Conservation (phyloP, 2,329 filamentous ascomycete species). For the Clarireedia hainanense region DNA sequence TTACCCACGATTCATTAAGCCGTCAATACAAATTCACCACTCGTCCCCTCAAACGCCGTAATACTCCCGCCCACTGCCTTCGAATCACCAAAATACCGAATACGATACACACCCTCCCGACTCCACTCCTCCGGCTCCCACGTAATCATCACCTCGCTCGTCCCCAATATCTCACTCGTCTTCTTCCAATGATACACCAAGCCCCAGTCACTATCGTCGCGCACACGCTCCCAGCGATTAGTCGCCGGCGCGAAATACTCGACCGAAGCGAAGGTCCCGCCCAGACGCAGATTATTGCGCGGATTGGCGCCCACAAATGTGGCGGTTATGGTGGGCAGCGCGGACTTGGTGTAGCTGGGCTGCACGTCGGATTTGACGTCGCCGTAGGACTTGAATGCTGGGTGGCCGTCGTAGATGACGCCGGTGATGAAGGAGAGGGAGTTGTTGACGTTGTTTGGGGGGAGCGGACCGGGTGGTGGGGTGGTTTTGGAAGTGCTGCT, state of each 20-base stretch:
- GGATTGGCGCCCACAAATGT: slow-evolving; percentile 84
- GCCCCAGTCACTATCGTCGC: slow-evolving; percentile 75
- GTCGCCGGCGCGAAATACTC: slow-evolving; percentile 47
- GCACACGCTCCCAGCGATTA: slow-evolving; percentile 55
- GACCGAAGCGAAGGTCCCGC: slow-evolving; percentile 68
- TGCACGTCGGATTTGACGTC: slow-evolving; percentile 49
- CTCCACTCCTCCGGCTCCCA: slow-evolving; percentile 68
- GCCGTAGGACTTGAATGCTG: slow-evolving; percentile 63
- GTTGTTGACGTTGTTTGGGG: slow-evolving; percentile 70
- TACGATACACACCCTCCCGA: slow-evolving; percentile 60
- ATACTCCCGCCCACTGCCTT: slow-evolving; percentile 58
- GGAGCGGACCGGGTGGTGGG: slow-evolving; percentile 48
- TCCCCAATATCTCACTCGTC: slow-evolving; percentile 59
- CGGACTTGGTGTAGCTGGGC: slow-evolving; percentile 38
- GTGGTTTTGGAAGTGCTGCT: slow-evolving; percentile 38
- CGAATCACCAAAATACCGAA: slow-evolving; percentile 78
- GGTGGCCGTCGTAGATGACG: slow-evolving; percentile 66
- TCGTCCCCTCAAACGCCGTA: slow-evolving; percentile 61
- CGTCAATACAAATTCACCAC: slow-evolving; percentile 39
- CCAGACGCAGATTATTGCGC: slow-evolving; percentile 75
- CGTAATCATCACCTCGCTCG: slow-evolving; percentile 68
- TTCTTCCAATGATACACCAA: slow-evolving; percentile 75
- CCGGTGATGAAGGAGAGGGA: slow-evolving; percentile 73
- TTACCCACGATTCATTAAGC: neutral
- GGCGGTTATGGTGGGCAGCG: slow-evolving; percentile 42